Evolutionary conservation across 352 stramenopile species (phyloP).

Genomic region (Globisporangium takayamanum): DNA sequence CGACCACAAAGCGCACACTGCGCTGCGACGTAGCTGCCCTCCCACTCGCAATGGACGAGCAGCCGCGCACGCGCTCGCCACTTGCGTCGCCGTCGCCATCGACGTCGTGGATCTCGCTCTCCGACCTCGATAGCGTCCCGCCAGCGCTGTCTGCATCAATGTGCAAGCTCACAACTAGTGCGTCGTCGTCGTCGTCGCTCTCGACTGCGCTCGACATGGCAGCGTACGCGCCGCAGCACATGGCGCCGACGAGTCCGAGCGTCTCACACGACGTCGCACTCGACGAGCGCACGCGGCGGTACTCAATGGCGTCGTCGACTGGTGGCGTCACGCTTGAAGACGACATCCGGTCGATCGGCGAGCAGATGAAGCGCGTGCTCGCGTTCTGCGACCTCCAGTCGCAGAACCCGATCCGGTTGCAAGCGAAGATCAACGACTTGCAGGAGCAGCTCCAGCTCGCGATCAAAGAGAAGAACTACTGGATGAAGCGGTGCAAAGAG

Average conservation of each 20-base stretch:
- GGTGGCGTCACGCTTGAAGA: conserved; percentile 53
- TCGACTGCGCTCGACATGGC: conserved; percentile 7
- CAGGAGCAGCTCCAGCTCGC: conserved; percentile 70
- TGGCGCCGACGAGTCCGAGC: conserved; percentile 1
- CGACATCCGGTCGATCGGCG: conserved; percentile 68
- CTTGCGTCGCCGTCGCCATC: conserved; percentile 3
- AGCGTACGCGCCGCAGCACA: conserved; percentile 8
- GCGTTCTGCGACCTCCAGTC: conserved; percentile 70
- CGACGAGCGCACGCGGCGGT: conserved; percentile 17
- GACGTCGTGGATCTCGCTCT: conserved; percentile 18
- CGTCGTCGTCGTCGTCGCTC: conserved; percentile 11
- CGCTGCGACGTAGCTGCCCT: conserved; percentile 2
- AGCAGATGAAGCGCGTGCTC: conserved; percentile 78
- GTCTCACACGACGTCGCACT: neutral
- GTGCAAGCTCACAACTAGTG: conserved; percentile 6
- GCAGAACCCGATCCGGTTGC: conserved; percentile 64
- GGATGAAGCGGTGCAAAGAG: conserved; percentile 83
- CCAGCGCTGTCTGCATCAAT: neutral
- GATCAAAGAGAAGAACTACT: conserved; percentile 86
- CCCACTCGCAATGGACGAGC: conserved; percentile 4
- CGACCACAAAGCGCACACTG: neutral
- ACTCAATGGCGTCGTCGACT: conserved; percentile 45
- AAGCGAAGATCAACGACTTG: conserved; percentile 74
- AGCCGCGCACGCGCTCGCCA: neutral
- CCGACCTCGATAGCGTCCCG: conserved; percentile 5